phyloP scores from a whole-genome alignment of 495 filamentous ascomycete species.

The Annulohypoxylon bovei region DNA sequence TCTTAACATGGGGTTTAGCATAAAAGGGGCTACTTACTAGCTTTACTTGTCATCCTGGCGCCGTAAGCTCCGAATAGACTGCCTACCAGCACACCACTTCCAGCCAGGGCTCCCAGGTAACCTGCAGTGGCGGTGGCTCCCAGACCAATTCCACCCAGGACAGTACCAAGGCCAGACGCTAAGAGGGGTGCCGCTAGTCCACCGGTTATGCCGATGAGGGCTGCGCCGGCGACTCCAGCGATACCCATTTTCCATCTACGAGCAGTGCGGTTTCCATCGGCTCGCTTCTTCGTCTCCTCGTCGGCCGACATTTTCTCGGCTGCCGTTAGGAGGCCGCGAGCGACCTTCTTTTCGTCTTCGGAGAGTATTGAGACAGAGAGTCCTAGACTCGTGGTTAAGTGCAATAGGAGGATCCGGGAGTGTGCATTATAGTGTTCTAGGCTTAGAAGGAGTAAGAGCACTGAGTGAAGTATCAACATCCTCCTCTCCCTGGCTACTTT shows the following conservation, averaged over 20 bases:
- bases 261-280: slow-evolving; percentile 69
- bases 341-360: slow-evolving; percentile 79
- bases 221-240: slow-evolving; percentile 86
- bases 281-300: slow-evolving; percentile 72
- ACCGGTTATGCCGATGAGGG: slow-evolving; percentile 82
- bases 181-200: slow-evolving; percentile 86
- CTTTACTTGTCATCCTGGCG: slow-evolving; percentile 78
- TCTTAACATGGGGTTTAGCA: slow-evolving; percentile 35
- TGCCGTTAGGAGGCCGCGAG: slow-evolving; percentile 75
- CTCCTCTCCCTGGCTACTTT: slow-evolving; percentile 55
- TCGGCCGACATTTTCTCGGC: slow-evolving; percentile 77
- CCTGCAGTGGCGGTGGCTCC: slow-evolving; percentile 78
- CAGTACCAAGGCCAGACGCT: slow-evolving; percentile 82
- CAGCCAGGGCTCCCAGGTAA: slow-evolving; percentile 81
- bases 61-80: slow-evolving; percentile 91
- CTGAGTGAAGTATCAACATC: slow-evolving; percentile 62
- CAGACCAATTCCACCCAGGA: slow-evolving; percentile 85
- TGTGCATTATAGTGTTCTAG: slow-evolving; percentile 82
- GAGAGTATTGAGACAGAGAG: slow-evolving; percentile 72
- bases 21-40: slow-evolving; percentile 45
- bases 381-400: slow-evolving; percentile 72
- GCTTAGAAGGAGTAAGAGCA: slow-evolving; percentile 81
- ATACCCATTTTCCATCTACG: slow-evolving; percentile 78
- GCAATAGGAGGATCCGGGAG: slow-evolving; percentile 77
- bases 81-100: slow-evolving; percentile 82